These are phyloP conservation scores for Letharia lupina DNA, from an alignment of 495 filamentous ascomycete genomes.

Conservation along the genomic window DNA sequence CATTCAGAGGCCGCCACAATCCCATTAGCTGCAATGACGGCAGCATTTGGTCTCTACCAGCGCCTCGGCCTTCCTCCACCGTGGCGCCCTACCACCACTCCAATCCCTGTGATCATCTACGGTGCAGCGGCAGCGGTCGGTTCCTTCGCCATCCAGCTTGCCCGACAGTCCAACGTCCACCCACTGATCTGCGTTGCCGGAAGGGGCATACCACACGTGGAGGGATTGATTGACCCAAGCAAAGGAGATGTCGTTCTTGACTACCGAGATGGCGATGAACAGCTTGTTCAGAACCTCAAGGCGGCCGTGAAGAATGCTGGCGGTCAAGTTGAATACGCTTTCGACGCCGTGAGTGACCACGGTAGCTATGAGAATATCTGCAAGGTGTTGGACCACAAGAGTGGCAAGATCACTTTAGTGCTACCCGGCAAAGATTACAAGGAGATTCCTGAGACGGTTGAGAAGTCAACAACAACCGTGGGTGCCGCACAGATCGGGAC, in stretches of 20 bases:
- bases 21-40: constrained; percentile 67
- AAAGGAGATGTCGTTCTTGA: constrained; percentile 67
- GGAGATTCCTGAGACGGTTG: constrained; percentile 32
- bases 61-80: constrained; percentile 54
- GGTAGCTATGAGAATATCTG: constrained; percentile 38
- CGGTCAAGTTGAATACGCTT: constrained; percentile 36
- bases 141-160: constrained; percentile 59
- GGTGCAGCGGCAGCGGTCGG: constrained; percentile 62
- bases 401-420: constrained; percentile 46
- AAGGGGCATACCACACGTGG: constrained; percentile 45
- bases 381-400: constrained; percentile 36
- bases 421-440: constrained; percentile 33
- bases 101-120: constrained; percentile 54
- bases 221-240: constrained; percentile 47
- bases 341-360: constrained; percentile 51
- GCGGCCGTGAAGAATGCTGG: constrained; percentile 34
- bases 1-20: constrained; percentile 56
- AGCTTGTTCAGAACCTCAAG: constrained; percentile 43
- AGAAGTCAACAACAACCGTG: constrained; percentile 36
- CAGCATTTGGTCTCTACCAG: constrained; percentile 55
- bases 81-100: constrained; percentile 42
- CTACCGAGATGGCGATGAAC: constrained; percentile 54
- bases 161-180: constrained; percentile 58
- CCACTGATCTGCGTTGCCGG: constrained; percentile 66
- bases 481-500: constrained; percentile 41